Conservation (phyloP, 768 basidiomycete species). For the Kwoniella europaea region DNA sequence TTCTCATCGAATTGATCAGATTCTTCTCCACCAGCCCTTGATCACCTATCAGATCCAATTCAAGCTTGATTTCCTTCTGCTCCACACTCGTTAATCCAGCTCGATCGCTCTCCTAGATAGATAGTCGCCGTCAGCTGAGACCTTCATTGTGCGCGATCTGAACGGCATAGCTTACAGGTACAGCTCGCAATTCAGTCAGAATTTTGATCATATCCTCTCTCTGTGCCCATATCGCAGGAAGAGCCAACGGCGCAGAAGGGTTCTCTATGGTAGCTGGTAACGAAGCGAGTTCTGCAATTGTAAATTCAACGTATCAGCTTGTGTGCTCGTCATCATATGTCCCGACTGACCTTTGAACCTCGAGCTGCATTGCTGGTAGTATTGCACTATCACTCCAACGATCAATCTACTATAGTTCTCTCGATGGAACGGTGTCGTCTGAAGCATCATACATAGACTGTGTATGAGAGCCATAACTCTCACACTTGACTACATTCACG, state of each 20-base stretch:
- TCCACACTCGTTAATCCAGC: conserved; percentile 62
- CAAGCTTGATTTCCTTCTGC: conserved; percentile 78
- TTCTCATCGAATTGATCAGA: conserved; percentile 72
- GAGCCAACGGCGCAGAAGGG: conserved; percentile 63
- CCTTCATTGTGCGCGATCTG: neutral
- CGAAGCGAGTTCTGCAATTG: conserved; percentile 61
- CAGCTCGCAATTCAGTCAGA: conserved; percentile 68
- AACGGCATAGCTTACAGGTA: conserved; percentile 62
- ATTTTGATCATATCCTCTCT: conserved; percentile 76
- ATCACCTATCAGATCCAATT: conserved; percentile 70
- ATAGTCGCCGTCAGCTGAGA: conserved; percentile 1
- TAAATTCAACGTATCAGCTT: conserved; percentile 25
- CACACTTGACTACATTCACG: conserved; percentile 69
- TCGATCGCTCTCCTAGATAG: conserved; percentile 33
- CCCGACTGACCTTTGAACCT: conserved; percentile 69
- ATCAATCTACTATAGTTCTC: conserved; percentile 95
- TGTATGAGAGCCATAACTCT: conserved; percentile 88
- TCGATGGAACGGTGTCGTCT: conserved; percentile 87
- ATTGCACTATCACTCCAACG: conserved; percentile 90
- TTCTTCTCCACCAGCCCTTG: conserved; percentile 66
- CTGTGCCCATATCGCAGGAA: conserved; percentile 74
- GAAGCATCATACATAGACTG: conserved; percentile 87
- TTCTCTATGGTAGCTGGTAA: conserved; percentile 38
- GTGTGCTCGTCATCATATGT: neutral
- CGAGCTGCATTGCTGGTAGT: conserved; percentile 91